Conservation (phyloP, 2,329 filamentous ascomycete species). For the Emergomyces pasteurianus region DNA sequence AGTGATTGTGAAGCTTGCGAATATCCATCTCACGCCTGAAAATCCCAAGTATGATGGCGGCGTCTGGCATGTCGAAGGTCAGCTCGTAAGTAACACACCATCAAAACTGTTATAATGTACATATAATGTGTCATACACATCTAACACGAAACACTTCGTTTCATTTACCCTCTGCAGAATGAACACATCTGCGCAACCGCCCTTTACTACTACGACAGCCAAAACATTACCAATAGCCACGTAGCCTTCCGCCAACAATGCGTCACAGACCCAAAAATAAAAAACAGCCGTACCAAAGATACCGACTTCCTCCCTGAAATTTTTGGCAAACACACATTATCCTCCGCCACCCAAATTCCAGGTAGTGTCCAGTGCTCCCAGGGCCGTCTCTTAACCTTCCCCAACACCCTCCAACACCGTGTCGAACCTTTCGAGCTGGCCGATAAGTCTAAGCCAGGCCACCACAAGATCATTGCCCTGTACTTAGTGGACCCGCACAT, state of each 20-base stretch:
- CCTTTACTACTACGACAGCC: conserved; percentile 3
- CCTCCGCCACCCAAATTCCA: not conserved
- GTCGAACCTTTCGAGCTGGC: conserved; percentile 4
- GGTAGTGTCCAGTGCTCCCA: not conserved
- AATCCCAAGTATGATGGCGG: conserved; percentile 41
- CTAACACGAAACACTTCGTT: not conserved
- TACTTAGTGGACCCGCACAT: conserved; percentile 5
- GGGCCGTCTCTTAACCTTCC: conserved; percentile 5
- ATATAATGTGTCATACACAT: not conserved
- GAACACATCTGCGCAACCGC: conserved; percentile 7
- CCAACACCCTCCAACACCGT: conserved; percentile 3
- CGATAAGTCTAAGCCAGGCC: not conserved
- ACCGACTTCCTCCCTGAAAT: not conserved
- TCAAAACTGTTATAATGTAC: not conserved
- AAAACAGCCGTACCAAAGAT: not conserved
- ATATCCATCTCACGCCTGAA: conserved; percentile 47
- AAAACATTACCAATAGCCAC: conserved; percentile 4
- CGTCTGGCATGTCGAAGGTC: conserved; percentile 39
- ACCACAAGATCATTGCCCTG: conserved; percentile 3
- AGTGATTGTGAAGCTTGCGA: conserved; percentile 52
- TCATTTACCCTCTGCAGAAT: not conserved
- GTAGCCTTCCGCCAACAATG: conserved; percentile 4
- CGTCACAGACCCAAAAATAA: not conserved
- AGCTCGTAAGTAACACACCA: conserved; percentile 19
- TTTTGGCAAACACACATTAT: not conserved